These are phyloP conservation scores for Penicillium paneum DNA, from an alignment of 2,329 filamentous ascomycete species.

Conservation along the genomic window DNA sequence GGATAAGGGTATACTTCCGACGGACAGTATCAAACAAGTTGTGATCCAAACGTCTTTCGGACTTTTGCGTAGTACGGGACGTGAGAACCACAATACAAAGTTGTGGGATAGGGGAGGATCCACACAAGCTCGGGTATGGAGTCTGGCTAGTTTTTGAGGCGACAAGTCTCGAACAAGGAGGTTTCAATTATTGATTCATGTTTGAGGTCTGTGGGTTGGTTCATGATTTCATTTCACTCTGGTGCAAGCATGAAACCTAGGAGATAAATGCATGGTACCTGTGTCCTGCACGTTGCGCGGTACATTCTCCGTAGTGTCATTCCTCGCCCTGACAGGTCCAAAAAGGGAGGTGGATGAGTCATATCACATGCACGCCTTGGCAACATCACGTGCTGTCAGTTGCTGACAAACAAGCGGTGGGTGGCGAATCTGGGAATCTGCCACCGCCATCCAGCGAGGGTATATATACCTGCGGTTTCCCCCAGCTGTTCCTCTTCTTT, in stretches of 20 bases:
- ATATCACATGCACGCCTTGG: not conserved
- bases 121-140: slow-evolving; percentile 23
- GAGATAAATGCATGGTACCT: not conserved
- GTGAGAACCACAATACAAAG: slow-evolving; percentile 11
- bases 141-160: slow-evolving; percentile 7
- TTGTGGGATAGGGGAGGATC: slow-evolving; percentile 20
- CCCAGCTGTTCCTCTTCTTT: slow-evolving; percentile 28
- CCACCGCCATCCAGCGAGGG: slow-evolving; percentile 15
- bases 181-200: slow-evolving; percentile 18
- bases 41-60: not conserved
- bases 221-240: not conserved
- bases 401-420: not conserved
- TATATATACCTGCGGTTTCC: slow-evolving; percentile 32
- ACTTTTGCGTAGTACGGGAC: not conserved
- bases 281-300: not conserved
- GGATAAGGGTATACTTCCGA: slow-evolving; percentile 1
- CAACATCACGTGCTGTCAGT: not conserved
- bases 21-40: slow-evolving; percentile 2
- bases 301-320: not conserved
- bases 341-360: not conserved
- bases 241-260: not conserved
- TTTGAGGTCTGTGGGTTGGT: not conserved
- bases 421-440: accelerated
- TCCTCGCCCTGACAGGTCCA: no score
- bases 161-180: slow-evolving; percentile 11